Base-by-base conservation (phyloP, 106 monocot genomes). In the Ottelia alismoides region DNA sequence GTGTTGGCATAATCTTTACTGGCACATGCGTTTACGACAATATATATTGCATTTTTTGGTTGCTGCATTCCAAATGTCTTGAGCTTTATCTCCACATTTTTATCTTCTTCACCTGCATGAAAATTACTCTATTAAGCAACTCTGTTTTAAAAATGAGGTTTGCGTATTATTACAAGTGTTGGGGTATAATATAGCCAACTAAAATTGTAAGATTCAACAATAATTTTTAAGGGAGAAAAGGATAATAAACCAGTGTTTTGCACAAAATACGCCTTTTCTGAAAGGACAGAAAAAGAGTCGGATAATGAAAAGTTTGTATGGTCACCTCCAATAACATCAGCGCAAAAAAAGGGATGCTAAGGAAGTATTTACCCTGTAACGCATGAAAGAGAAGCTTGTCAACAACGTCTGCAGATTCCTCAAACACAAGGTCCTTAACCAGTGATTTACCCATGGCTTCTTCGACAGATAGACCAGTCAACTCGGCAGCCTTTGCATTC, bases 401-500 rank as follows among this genome's bases (percentile, higher is more conserved):
- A 18, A 74, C 80, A 40, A 63, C 54, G 23, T 78, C 84, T 22
- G 58, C 72, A 22, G 63, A 88, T 69, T 93, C 93, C 62, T 70
- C 72, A 31, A 88, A 88, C 17, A 93, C 71, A 28, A 93, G 84
- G 47, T 93, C 87, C 28, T 74, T 60, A 44, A 88, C 83, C 60
- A 93, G 55, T 16, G 93, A 93, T 30, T 78, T 93, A 2, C 93
- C 93, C 83, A 88, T 84, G 11, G 93, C 87, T 35, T 93, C 93
- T 47, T 76, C 80, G 16, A 84, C 80, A 0, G 93, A 59, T 12
- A 93, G 65, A 9, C 87, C 83, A 18, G 83, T 93, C 63, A 84
- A 68, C 29, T 88, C 84, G 18, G 83, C 83, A 65, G 78, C 61
- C 62, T 88, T 93, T 30, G 88, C 78, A 69, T 88, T 93, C 93